These are phyloP conservation scores for Solanum sparsipilum DNA, from an alignment of 257 asterid species.

Conservation along the genomic window DNA sequence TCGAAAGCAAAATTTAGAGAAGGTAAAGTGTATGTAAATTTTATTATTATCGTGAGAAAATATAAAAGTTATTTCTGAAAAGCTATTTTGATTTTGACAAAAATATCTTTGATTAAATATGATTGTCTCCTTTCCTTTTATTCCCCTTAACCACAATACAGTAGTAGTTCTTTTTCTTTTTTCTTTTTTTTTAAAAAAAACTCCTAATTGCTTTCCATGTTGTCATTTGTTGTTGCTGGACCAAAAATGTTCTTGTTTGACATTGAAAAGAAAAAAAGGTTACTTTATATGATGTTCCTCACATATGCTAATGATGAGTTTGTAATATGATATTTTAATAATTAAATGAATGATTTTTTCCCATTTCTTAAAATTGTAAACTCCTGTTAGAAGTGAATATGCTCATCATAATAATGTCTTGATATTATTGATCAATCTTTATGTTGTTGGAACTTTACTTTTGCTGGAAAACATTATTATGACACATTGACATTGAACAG, in stretches of 20 bases:
- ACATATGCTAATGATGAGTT: background rate
- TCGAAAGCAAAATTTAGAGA: fast-evolving
- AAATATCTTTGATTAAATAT: background rate
- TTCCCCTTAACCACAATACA: background rate
- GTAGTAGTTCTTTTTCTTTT: background rate
- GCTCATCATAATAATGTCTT: background rate
- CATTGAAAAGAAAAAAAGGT: background rate
- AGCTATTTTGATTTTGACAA: background rate
- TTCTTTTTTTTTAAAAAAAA: no score
- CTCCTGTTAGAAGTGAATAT: background rate
- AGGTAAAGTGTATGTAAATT: fast-evolving
- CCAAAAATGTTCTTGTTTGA: background rate
- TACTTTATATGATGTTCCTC: background rate
- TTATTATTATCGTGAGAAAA: fast-evolving
- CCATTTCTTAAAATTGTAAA: background rate
- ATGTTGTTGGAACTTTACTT: background rate
- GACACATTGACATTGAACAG: background rate
- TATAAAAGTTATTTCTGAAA: fast-evolving
- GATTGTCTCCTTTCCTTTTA: background rate
- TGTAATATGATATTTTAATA: background rate
- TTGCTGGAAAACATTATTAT: background rate
- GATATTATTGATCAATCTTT: background rate
- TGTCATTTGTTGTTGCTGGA: background rate
- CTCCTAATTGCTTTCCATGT: background rate
- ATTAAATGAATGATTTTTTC: background rate